Base-by-base conservation (phyloP, 2,329 filamentous ascomycete genomes). In the Aspergillus sp. region DNA sequence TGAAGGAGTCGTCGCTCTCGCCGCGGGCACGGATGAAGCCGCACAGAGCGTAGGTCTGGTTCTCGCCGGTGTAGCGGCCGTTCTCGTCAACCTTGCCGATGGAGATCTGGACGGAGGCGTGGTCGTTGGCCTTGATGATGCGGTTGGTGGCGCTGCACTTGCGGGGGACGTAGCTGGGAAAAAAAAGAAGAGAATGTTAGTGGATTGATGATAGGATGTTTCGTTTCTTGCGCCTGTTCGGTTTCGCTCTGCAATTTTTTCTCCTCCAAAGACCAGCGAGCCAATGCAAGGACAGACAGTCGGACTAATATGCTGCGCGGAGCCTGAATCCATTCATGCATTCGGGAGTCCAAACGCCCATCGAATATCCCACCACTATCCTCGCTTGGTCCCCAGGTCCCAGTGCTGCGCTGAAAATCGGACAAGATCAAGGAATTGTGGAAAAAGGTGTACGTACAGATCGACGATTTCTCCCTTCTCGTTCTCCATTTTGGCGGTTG, bases 91-190 rank as follows among this genome's bases (percentile, higher is more conserved):
- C 95, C 86, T 97, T 98, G 81, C 89, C 93, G 78, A 99, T 85
- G 73, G 89, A 91, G 81, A 99, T 91, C 83, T 99, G 95, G 73
- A 98, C 95, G 65, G 91, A 96, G 74, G 91, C 93, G 87, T 99
- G 95, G 84, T 99, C 95, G 86, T 98, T 97, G 85, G 95, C 92
- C 86, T 97, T 97, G 89, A 99, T 98, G 86, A 98, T 97, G 84
- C 95, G 91, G 91, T 96, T 96, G 81, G 93, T 96, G 73, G 93
- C 93, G 81, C 87, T 91, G 90, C 93, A 98, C 86, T 97, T 98
- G 86, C 93, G 91, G 79, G 92, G 92, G 86, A 96, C 90, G 88
- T 96, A 96, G 80, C 91, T 96, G 77, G 65, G 2, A 14, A 17
- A 9, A 17, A 66, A 33, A 5, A 37, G 35, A n/a, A 55, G 58